Conservation (phyloP, 2,329 filamentous ascomycete genomes). For the Grosmannia clavigera region DNA sequence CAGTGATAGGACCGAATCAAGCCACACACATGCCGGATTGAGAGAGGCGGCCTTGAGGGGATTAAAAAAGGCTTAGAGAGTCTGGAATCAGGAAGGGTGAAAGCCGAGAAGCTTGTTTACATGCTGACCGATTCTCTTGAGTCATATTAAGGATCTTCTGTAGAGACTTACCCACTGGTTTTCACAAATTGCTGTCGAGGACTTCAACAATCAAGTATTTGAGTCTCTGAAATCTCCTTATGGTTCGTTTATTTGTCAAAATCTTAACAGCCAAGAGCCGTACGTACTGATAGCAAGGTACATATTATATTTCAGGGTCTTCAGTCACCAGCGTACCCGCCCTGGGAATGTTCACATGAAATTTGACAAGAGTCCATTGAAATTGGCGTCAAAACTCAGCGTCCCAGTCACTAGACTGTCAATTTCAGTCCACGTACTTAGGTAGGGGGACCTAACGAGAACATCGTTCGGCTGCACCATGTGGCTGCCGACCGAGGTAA, state of each 20-base stretch:
- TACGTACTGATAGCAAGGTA: no score
- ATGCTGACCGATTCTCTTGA: slow-evolving; percentile 14
- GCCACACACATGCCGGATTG: slow-evolving; percentile 13
- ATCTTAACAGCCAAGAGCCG: no score
- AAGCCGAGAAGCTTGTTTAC: slow-evolving; percentile 26
- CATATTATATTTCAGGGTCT: no score
- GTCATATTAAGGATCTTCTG: background rate
- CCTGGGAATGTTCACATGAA: background rate
- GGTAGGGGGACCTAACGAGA: background rate
- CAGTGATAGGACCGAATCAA: slow-evolving; percentile 3
- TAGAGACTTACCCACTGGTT: background rate
- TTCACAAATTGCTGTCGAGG: no score
- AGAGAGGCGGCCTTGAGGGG: slow-evolving; percentile 16
- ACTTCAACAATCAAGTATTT: no score
- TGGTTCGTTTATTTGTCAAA: no score
- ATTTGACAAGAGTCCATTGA: background rate
- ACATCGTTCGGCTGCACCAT: background rate
- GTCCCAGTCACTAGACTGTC: background rate
- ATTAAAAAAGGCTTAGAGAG: slow-evolving; percentile 17
- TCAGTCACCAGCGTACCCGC: background rate
- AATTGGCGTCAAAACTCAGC: background rate
- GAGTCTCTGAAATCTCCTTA: no score
- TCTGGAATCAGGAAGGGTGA: slow-evolving; percentile 19
- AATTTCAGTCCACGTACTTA: background rate
- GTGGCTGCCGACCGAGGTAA: background rate